Conservation (phyloP, 768 basidiomycete genomes). For the Tricholoma furcatifolium region DNA sequence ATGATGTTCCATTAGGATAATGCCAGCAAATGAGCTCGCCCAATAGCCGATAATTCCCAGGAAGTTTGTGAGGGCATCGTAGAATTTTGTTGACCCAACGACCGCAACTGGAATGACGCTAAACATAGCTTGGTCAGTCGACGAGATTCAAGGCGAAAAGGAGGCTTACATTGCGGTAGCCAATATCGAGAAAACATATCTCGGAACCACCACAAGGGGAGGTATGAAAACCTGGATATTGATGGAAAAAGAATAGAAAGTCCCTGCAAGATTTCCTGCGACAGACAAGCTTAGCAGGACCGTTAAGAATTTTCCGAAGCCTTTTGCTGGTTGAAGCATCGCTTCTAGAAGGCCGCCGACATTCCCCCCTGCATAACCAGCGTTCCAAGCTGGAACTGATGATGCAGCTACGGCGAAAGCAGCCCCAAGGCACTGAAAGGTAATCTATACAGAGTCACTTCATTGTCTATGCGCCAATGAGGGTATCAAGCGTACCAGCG, state of each 20-base stretch:
- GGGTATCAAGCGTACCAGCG: slow-evolving; percentile 37
- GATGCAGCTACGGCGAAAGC: slow-evolving; percentile 59
- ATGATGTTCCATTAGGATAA: slow-evolving; percentile 69
- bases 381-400: slow-evolving; percentile 58
- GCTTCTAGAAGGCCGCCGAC: slow-evolving; percentile 73
- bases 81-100: slow-evolving; percentile 73
- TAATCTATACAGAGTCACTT: slow-evolving; percentile 31
- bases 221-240: slow-evolving; percentile 73
- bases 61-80: slow-evolving; percentile 69
- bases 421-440: slow-evolving; percentile 53
- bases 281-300: slow-evolving; percentile 82
- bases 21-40: slow-evolving; percentile 58
- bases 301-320: slow-evolving; percentile 77
- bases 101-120: slow-evolving; percentile 76
- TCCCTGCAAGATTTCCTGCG: slow-evolving; percentile 77
- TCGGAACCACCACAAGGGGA: slow-evolving; percentile 54
- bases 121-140: not conserved
- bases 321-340: slow-evolving; percentile 66
- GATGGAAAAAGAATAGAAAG: slow-evolving; percentile 79
- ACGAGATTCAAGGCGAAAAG: not conserved
- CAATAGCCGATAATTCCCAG: slow-evolving; percentile 73
- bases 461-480: not conserved
- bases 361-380: slow-evolving; percentile 54
- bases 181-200: slow-evolving; percentile 75
- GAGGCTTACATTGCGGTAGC: slow-evolving; percentile 64